phyloP scores from a whole-genome alignment of 345 rosid genomes.

The Murraya koenigii region DNA sequence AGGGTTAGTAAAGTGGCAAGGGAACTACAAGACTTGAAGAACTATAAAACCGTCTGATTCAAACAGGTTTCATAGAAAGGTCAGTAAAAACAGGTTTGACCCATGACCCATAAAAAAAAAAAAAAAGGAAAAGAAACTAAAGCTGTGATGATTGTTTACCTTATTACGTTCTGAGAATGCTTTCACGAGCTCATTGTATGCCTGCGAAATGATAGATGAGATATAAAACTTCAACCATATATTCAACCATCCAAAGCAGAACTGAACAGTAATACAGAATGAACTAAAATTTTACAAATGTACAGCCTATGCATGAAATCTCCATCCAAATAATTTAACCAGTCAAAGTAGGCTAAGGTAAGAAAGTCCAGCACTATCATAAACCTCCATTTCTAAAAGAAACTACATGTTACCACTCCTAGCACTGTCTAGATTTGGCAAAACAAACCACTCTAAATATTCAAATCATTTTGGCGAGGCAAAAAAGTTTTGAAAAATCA shows the following conservation, averaged over 20 bases:
- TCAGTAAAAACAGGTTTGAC: conserved; percentile 7
- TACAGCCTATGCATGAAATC: not conserved
- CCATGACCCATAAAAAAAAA: not conserved
- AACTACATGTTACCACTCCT: not conserved
- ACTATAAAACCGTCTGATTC: not conserved
- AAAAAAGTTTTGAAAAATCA: not conserved
- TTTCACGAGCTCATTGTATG: conserved; percentile 78
- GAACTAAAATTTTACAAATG: not conserved
- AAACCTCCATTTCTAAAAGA: not conserved
- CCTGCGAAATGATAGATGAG: conserved; percentile 46
- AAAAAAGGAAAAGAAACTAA: not conserved
- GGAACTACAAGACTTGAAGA: not conserved
- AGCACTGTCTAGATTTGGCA: not conserved
- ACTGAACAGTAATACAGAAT: not conserved
- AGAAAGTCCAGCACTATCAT: not conserved
- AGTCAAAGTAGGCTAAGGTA: not conserved
- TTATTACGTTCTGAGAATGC: conserved; percentile 91
- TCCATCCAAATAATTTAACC: conserved; percentile 2
- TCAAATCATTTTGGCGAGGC: not conserved
- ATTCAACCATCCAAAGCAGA: not conserved
- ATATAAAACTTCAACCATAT: conserved; percentile 2
- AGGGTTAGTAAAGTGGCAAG: not conserved
- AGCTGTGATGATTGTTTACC: conserved; percentile 37
- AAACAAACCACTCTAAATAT: not conserved
- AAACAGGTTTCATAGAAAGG: conserved; percentile 2